Conservation (phyloP, 2,329 filamentous ascomycete species). For the Claviceps quebecensis region DNA sequence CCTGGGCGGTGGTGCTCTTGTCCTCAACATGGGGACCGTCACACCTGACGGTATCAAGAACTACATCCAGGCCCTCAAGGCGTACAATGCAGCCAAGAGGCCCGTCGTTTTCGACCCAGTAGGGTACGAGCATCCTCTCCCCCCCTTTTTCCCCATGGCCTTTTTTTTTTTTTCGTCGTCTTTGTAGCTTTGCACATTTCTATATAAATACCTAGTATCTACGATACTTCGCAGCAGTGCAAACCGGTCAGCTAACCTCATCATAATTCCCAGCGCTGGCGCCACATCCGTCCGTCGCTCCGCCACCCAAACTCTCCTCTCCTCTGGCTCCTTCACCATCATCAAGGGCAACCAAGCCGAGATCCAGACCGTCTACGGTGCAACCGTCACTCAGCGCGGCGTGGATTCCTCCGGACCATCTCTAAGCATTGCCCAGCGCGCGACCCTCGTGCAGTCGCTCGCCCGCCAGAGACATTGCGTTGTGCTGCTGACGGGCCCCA, state of each 20-base stretch:
- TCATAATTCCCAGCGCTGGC: conserved; percentile 41
- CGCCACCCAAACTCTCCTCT: conserved; percentile 58
- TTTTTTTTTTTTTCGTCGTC: background rate
- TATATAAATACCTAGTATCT: background rate
- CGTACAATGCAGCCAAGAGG: conserved; percentile 65
- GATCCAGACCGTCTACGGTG: conserved; percentile 58
- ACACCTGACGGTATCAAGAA: conserved; percentile 60
- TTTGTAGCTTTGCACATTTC: too few relatives aligned
- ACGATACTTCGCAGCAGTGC: background rate
- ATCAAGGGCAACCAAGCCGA: conserved; percentile 94
- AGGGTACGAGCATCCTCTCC: conserved; percentile 35
- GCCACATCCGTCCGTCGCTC: conserved; percentile 61
- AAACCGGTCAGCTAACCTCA: background rate
- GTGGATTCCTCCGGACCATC: conserved; percentile 64
- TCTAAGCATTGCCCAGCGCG: conserved; percentile 37
- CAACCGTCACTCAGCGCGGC: conserved; percentile 49
- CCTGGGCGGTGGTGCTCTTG: conserved; percentile 63
- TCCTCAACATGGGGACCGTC: conserved; percentile 91
- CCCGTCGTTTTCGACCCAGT: conserved; percentile 83
- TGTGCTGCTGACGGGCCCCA: conserved; percentile 68
- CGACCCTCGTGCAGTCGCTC: conserved; percentile 47
- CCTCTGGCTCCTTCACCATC: conserved; percentile 63
- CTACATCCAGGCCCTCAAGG: conserved; percentile 58
- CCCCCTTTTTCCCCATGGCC: background rate
- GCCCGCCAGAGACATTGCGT: conserved; percentile 58